phyloP scores from a whole-genome alignment of 2,329 filamentous ascomycete genomes.

The Leptographium lundbergii region DNA sequence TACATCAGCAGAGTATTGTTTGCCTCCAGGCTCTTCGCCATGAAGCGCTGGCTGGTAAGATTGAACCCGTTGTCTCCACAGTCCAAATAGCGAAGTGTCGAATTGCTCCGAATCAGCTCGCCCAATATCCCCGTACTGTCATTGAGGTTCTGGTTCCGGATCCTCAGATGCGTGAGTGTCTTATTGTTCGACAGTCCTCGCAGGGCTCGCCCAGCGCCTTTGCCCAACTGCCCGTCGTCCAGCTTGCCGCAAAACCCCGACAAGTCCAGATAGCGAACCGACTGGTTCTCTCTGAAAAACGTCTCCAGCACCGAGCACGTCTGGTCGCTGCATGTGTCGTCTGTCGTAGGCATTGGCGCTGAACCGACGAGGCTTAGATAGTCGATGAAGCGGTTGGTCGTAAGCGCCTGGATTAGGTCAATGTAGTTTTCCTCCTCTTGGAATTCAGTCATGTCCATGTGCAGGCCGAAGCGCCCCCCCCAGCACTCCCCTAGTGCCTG shows the following conservation, averaged over 20 bases:
- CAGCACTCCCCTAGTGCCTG: slow-evolving; percentile 32
- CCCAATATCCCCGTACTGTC: slow-evolving; percentile 39
- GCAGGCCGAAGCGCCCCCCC: slow-evolving; percentile 33
- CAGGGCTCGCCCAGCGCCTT: slow-evolving; percentile 37
- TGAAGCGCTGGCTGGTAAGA: slow-evolving; percentile 34
- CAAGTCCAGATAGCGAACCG: slow-evolving; percentile 40
- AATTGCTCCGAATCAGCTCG: slow-evolving; percentile 36
- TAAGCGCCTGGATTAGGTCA: slow-evolving; percentile 34
- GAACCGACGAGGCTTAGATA: slow-evolving; percentile 43
- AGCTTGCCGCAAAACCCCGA: slow-evolving; percentile 45
- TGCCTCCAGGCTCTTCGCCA: slow-evolving; percentile 29
- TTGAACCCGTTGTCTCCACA: slow-evolving; percentile 43
- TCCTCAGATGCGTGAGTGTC: slow-evolving; percentile 32
- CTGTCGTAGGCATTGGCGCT: slow-evolving; percentile 27
- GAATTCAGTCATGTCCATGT: slow-evolving; percentile 47
- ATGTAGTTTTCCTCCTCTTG: slow-evolving; percentile 37
- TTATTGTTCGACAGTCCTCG: slow-evolving; percentile 17
- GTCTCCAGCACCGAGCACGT: slow-evolving; percentile 34
- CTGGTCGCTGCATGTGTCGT: slow-evolving; percentile 24
- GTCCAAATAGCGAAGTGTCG: slow-evolving; percentile 37
- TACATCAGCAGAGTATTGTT: slow-evolving; percentile 32
- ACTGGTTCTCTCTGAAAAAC: slow-evolving; percentile 38
- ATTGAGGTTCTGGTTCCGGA: slow-evolving; percentile 43
- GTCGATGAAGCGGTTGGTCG: slow-evolving; percentile 35
- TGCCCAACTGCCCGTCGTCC: slow-evolving; percentile 43